Conservation (phyloP, 2,329 filamentous ascomycete species). For the Apiospora malaysiana region DNA sequence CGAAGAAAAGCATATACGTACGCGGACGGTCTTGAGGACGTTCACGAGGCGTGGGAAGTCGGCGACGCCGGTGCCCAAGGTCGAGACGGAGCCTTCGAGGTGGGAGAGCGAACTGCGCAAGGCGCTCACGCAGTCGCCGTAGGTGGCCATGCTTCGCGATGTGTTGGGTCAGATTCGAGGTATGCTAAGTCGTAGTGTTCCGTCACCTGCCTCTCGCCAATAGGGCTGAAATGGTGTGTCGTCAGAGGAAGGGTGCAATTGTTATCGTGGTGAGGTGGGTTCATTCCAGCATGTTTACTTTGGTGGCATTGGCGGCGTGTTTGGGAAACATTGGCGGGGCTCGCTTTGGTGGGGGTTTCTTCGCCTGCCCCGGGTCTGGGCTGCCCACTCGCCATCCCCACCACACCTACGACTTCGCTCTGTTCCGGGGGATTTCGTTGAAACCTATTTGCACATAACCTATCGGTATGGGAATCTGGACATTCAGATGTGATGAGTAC, state of each 20-base stretch:
- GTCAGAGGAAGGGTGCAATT: background rate
- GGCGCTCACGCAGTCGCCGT: slow-evolving; percentile 64
- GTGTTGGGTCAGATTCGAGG: too few relatives aligned
- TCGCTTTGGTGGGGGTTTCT: background rate
- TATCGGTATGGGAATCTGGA: too few relatives aligned
- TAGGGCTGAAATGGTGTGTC: background rate
- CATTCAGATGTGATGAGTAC: background rate
- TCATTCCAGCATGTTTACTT: background rate
- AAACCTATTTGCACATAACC: background rate
- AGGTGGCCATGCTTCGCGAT: slow-evolving; percentile 38
- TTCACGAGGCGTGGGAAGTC: slow-evolving; percentile 63
- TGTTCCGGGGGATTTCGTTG: background rate
- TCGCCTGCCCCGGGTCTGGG: background rate
- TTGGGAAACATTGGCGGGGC: slow-evolving; percentile 7
- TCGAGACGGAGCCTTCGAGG: slow-evolving; percentile 65
- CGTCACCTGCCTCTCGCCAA: background rate
- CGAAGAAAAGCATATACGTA: slow-evolving; percentile 40
- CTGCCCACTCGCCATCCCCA: background rate
- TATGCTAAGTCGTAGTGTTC: background rate
- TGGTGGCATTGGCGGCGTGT: background rate
- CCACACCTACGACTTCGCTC: background rate
- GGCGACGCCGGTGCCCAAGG: slow-evolving; percentile 60
- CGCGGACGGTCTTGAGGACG: slow-evolving; percentile 64
- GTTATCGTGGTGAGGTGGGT: background rate
- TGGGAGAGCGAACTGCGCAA: slow-evolving; percentile 65